Base-by-base conservation (phyloP, 148 eudicot species). In the Chenopodium album region DNA sequence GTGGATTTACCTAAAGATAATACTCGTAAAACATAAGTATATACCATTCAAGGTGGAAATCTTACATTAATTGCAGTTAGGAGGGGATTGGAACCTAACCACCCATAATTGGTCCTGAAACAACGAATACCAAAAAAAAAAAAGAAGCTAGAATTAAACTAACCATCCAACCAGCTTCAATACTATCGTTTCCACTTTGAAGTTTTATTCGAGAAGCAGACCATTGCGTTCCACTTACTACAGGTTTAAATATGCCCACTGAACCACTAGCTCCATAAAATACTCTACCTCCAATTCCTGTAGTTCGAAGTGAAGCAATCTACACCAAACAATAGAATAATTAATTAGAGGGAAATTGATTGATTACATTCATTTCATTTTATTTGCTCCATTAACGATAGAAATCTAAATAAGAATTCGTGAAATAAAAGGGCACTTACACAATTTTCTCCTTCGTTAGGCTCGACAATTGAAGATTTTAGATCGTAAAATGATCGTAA, bases 141-240 rank as follows among this genome's bases (percentile, higher is more conserved):
- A 34, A 34, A 34, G 5, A 4, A 3, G 12, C 56, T 1, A 11
- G 23, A 20, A 4, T 31, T 47, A 46, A 37, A 23, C 82, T 79
- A 54, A 79, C 82, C 76, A 79, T 59, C 82, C 82, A 79, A 32
- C 82, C 82, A 70, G 82, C 82, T 41, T 69, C 75, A 32, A 79
- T 32, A 28, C 76, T 71, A 47, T 79, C 76, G 1, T 56, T 22
- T 34, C 68, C 82, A 54, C 22, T 56, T 20, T 12, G 7, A 41
- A 79, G 48, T 71, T 71, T 79, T 0, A 79, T 54, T 31, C 82
- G 82, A 22, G 76, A n/a, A 9, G 56, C 13, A 1, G 82, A 69
- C 82, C 82, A 79, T 16, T 79, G 76, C 5, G 8, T 20, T 19
- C 68, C 76, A n/a, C 2, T 0, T 10, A 59, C 76, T 29, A 4